These are phyloP conservation scores for Pythium rhizo-oryzae DNA, from an alignment of 352 stramenopile species.

Conservation along the genomic window DNA sequence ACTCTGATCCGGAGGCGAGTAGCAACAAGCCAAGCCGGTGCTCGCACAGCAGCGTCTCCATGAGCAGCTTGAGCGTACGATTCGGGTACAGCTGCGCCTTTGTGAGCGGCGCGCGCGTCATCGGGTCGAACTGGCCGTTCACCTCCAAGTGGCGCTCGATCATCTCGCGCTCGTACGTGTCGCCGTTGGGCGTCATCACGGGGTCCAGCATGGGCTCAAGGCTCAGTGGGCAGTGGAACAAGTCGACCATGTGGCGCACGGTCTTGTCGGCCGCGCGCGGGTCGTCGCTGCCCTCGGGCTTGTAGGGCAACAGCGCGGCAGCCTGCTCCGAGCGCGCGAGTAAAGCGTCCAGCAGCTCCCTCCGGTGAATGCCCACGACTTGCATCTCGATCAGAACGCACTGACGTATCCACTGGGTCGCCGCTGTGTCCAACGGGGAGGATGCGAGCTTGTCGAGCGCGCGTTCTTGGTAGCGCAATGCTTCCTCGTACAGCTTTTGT, in stretches of 20 bases:
- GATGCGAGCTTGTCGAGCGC: conserved; percentile 61
- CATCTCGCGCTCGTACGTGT: conserved; percentile 79
- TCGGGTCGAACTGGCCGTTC: conserved; percentile 75
- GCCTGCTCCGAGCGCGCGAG: conserved; percentile 27
- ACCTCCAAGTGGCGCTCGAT: conserved; percentile 74
- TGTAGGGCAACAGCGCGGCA: background rate
- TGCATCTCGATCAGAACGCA: conserved; percentile 73
- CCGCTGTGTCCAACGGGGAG: conserved; percentile 21
- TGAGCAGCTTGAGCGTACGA: conserved; percentile 67
- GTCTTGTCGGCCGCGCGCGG: conserved; percentile 38
- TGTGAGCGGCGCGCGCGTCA: conserved; percentile 57
- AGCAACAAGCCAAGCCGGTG: conserved; percentile 61
- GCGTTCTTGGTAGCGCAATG: conserved; percentile 47
- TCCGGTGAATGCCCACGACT: conserved; percentile 48
- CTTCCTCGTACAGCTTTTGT: conserved; percentile 51
- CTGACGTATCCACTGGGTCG: conserved; percentile 51
- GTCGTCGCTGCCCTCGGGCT: background rate
- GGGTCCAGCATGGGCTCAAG: conserved; percentile 81
- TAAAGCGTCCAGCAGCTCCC: conserved; percentile 51
- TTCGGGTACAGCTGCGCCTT: conserved; percentile 70
- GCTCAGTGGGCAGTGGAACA: conserved; percentile 73
- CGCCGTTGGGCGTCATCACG: conserved; percentile 71
- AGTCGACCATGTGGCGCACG: conserved; percentile 69
- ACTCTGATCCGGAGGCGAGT: conserved; percentile 36
- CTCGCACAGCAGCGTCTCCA: conserved; percentile 70